Evolutionary conservation across 1,284 basidiomycete genomes (phyloP).

Genomic region (Fomitiporia mediterranea): DNA sequence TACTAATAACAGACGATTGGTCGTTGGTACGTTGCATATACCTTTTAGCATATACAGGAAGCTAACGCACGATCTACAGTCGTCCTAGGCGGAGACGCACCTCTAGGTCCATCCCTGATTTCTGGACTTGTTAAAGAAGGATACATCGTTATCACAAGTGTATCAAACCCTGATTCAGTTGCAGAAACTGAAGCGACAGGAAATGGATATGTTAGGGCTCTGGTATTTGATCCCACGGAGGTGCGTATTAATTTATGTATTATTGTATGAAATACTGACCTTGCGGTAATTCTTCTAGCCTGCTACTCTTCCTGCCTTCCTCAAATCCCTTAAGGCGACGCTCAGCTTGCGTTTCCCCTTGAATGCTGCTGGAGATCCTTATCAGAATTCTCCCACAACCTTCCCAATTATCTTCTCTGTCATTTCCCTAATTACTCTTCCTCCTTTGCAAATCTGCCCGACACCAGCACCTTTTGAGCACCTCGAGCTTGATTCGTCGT

Average conservation of each 20-base stretch:
- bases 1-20: constrained; percentile 44
- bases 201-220: constrained; percentile 70
- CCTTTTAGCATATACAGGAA: neutral
- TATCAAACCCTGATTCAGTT: constrained; percentile 58
- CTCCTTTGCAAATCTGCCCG: constrained; percentile 33
- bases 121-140: constrained; percentile 68
- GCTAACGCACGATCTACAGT: constrained; percentile 40
- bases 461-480: constrained; percentile 62
- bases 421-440: constrained; percentile 63
- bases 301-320: constrained; percentile 63
- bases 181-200: constrained; percentile 57
- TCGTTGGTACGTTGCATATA: constrained; percentile 52
- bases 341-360: constrained; percentile 80
- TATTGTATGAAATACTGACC: constrained; percentile 5
- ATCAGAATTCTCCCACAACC: constrained; percentile 45
- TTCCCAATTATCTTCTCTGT: constrained; percentile 67
- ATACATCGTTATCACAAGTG: constrained; percentile 76
- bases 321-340: constrained; percentile 71
- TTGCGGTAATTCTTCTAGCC: constrained; percentile 39
- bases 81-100: constrained; percentile 72
- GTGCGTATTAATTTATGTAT: constrained; percentile 34
- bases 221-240: constrained; percentile 73
- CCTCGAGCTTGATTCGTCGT: constrained; percentile 55
- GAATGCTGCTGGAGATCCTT: constrained; percentile 71
- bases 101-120: constrained; percentile 64